Evolutionary conservation across 1,284 basidiomycete species (phyloP).

Genomic region (Fomes fomentarius): DNA sequence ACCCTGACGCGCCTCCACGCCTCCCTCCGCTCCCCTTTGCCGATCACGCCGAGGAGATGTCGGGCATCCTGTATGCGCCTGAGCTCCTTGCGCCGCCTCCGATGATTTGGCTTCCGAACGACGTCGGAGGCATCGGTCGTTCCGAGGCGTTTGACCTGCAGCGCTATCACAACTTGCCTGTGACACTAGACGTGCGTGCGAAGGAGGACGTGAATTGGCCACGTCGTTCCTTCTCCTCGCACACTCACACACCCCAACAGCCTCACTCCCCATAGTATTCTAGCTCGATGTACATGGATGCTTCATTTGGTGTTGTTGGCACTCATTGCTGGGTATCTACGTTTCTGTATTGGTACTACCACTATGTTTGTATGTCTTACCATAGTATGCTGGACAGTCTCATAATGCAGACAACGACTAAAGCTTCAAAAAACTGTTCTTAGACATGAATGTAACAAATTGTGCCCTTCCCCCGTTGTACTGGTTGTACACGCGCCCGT

Average conservation of each 20-base stretch:
- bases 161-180: slow-evolving; percentile 67
- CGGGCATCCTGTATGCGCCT: slow-evolving; percentile 78
- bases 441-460: neutral
- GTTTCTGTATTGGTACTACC: neutral
- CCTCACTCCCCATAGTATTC: slow-evolving; percentile 4
- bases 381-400: neutral
- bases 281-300: neutral
- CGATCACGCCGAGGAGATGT: slow-evolving; percentile 76
- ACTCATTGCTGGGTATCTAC: neutral
- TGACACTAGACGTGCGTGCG: slow-evolving; percentile 67
- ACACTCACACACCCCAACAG: neutral
- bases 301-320: neutral
- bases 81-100: slow-evolving; percentile 76
- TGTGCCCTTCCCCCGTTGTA: slow-evolving; percentile 7
- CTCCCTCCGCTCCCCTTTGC: slow-evolving; percentile 69
- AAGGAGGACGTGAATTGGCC: slow-evolving; percentile 43
- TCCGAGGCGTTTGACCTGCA: slow-evolving; percentile 73
- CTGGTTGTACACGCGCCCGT: slow-evolving; percentile 17
- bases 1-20: slow-evolving; percentile 76
- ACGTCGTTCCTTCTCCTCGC: slow-evolving; percentile 10
- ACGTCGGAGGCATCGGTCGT: slow-evolving; percentile 68
- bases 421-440: too few relatives aligned
- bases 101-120: slow-evolving; percentile 81
- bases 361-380: neutral
- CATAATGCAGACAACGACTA: too few relatives aligned